Evolutionary conservation across 805 yeast genomes (phyloP).

Genomic region (Nadsonia fulvescens): DNA sequence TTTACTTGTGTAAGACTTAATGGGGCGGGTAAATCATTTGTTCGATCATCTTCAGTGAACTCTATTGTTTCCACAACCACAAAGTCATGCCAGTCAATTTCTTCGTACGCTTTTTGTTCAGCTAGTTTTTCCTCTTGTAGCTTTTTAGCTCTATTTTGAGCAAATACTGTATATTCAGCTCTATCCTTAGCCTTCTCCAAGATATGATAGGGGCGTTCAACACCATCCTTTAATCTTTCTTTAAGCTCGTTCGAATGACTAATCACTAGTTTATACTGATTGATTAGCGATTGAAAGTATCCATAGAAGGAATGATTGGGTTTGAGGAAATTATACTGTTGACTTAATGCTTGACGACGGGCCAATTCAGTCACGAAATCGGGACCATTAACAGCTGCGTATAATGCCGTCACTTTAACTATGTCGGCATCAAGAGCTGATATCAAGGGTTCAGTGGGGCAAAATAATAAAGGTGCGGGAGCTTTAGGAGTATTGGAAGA

Average conservation of each 20-base stretch:
- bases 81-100: slow-evolving; percentile 81
- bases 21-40: slow-evolving; percentile 33
- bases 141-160: slow-evolving; percentile 21
- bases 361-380: slow-evolving; percentile 24
- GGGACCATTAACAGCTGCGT: slow-evolving; percentile 42
- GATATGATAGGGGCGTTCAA: slow-evolving; percentile 19
- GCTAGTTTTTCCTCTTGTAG: slow-evolving; percentile 20
- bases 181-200: slow-evolving; percentile 32
- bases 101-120: slow-evolving; percentile 41
- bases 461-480: slow-evolving; percentile 18
- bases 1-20: slow-evolving; percentile 40
- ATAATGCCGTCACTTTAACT: slow-evolving; percentile 55
- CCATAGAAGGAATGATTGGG: slow-evolving; percentile 40
- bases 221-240: slow-evolving; percentile 14
- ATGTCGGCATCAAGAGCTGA: slow-evolving; percentile 49
- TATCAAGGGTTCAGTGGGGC: slow-evolving; percentile 22
- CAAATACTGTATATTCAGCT: slow-evolving; percentile 32
- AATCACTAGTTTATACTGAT: slow-evolving; percentile 34
- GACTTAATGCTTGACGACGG: slow-evolving; percentile 16
- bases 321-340: slow-evolving; percentile 53
- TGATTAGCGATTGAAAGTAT: slow-evolving; percentile 29
- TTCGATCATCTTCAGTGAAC: slow-evolving; percentile 31
- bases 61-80: slow-evolving; percentile 48
- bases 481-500: slow-evolving; percentile 7
- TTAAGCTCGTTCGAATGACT: slow-evolving; percentile 8